phyloP scores from a whole-genome alignment of 306 rosid species.

The Medicago ruthenica region DNA sequence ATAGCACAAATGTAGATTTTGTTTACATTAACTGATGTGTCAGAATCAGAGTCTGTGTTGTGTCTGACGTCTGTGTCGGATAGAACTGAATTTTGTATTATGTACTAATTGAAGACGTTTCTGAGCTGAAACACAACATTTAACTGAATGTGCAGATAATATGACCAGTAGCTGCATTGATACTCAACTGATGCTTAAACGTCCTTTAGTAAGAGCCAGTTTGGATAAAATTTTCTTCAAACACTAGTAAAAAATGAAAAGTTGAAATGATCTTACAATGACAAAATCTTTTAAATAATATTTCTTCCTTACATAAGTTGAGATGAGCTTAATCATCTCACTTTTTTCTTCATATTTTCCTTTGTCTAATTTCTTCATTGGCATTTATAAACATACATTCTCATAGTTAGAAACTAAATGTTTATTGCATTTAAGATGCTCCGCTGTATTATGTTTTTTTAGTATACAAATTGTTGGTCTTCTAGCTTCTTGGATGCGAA shows the following conservation, averaged over 20 bases:
- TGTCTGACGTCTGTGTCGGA: not conserved
- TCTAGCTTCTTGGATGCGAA: not conserved
- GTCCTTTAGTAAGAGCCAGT: not conserved
- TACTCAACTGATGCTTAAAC: not conserved
- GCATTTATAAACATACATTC: not conserved
- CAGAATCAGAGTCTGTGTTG: not conserved
- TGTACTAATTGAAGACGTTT: not conserved
- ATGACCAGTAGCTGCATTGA: not conserved
- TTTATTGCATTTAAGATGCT: not conserved
- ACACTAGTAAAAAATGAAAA: not conserved
- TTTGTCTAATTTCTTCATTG: not conserved
- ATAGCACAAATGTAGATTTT: too few relatives aligned
- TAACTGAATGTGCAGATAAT: not conserved
- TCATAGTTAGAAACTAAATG: not conserved
- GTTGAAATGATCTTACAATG: constrained; percentile 2
- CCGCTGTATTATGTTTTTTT: not conserved
- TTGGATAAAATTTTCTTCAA: not conserved
- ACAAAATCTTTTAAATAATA: not conserved
- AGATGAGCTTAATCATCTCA: not conserved
- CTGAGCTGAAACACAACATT: not conserved
- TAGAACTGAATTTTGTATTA: not conserved
- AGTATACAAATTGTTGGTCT: not conserved
- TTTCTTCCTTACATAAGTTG: not conserved
- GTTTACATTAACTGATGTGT: not conserved
- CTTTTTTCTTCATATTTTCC: not conserved